Evolutionary conservation across 2,329 filamentous ascomycete species (phyloP), one percentile per base, ranked within the genome.

Genomic region (Hymenoscyphus occultus): DNA sequence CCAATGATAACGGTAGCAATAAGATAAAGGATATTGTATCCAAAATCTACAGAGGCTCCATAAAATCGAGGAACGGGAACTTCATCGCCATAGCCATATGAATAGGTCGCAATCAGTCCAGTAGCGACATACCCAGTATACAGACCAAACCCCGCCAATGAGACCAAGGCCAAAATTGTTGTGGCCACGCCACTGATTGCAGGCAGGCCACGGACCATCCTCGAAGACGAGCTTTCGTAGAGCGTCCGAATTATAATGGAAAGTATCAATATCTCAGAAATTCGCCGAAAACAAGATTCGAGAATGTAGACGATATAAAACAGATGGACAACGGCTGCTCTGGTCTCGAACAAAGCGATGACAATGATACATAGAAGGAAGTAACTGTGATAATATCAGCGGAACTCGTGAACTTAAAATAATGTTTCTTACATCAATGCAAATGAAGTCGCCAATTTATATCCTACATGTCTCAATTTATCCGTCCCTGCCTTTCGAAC

Each of bases 261-360:
- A 22, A 63, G 61, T 12, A 63, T 59, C 32, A 63, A 3, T 3
- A 63, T 13, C 7, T 63, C 61, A 5, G 22, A 14, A 14, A 63
- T 12, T 16, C 40, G 54, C 39, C 31, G 19, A 6, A 32, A 28
- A 39, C 31, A 22, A 13, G 54, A 63, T 22, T n/a, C 3, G 22
- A 63, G 31, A 13, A 63, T 63, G 40, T 59, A 59, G 22, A 56
- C 19, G 31, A 63, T 45, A 39, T 22, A 59, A 56, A 59, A 63
- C 31, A 59, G 61, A n/a, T 59, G n/a, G 10, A 39, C 59, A 19
- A 40, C 40, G 13, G 16, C 32, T 32, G 61, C 39, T 28, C 19
- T 19, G 16, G 54, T 22, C 48, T 59, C 61, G 40, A 3, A 16
- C 2, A 63, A 39, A 4, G 39, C 61, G 28, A 35, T 59, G 22